Conservation (phyloP, 169 alveolate species). For the Plasmodium knowlesi region DNA sequence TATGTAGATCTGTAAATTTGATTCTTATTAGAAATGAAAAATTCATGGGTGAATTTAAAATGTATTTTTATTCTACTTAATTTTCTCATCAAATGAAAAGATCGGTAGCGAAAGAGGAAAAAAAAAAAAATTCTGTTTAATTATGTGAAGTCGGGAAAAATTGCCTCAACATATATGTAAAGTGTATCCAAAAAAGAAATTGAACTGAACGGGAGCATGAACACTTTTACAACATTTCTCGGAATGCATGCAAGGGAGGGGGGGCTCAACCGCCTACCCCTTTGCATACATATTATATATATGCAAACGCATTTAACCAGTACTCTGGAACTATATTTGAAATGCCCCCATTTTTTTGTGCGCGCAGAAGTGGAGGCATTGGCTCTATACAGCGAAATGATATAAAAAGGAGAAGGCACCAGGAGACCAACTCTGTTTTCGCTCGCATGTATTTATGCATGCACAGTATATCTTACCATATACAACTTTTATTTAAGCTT, state of each 20-base stretch:
- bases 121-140: neutral
- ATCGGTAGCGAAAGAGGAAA: neutral
- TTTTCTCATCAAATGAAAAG: neutral
- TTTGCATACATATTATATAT: neutral
- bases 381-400: slow-evolving; percentile 2
- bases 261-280: neutral
- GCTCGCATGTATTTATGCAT: neutral
- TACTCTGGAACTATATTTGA: neutral
- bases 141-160: neutral
- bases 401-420: slow-evolving; percentile 14
- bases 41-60: neutral
- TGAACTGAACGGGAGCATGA: neutral
- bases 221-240: slow-evolving; percentile 32
- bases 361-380: neutral
- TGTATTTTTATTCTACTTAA: neutral
- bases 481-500: neutral
- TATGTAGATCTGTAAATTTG: neutral
- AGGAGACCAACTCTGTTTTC: neutral
- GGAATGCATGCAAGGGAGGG: slow-evolving; percentile 37
- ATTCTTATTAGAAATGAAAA: neutral
- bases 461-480: neutral
- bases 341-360: neutral
- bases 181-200: neutral
- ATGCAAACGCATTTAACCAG: neutral
- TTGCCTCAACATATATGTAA: neutral